Conservation (phyloP, 495 filamentous ascomycete genomes). For the Opeltia flavorubescens region DNA sequence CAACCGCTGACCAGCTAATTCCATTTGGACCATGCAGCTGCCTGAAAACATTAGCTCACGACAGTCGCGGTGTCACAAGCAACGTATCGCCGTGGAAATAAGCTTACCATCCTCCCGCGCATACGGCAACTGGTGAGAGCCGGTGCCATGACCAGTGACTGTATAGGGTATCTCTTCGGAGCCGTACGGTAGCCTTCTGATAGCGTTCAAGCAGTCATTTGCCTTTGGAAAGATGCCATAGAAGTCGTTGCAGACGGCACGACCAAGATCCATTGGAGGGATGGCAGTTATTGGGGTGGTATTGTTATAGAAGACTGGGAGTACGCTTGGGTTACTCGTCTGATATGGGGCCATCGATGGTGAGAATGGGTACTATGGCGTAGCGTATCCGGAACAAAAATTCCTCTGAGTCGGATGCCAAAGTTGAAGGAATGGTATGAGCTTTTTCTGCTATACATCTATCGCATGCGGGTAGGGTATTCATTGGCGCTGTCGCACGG, state of each 20-base stretch:
- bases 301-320: background rate
- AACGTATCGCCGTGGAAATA: background rate
- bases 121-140: background rate
- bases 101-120: background rate
- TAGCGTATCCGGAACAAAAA: too few species aligned
- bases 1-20: background rate
- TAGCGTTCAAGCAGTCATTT: background rate
- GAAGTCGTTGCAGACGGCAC: background rate
- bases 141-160: background rate
- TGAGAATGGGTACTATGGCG: too few species aligned
- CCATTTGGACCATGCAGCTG: conserved; percentile 1
- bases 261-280: background rate
- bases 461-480: too few species aligned
- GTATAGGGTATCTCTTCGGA: background rate
- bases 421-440: too few species aligned
- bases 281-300: background rate
- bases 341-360: background rate
- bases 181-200: background rate
- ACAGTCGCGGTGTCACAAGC: background rate
- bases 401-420: too few species aligned
- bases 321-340: background rate
- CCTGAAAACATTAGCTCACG: background rate
- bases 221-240: background rate
- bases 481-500: too few species aligned
- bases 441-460: too few species aligned